phyloP scores from a whole-genome alignment of 768 basidiomycete genomes.

The Suillus placidus region DNA sequence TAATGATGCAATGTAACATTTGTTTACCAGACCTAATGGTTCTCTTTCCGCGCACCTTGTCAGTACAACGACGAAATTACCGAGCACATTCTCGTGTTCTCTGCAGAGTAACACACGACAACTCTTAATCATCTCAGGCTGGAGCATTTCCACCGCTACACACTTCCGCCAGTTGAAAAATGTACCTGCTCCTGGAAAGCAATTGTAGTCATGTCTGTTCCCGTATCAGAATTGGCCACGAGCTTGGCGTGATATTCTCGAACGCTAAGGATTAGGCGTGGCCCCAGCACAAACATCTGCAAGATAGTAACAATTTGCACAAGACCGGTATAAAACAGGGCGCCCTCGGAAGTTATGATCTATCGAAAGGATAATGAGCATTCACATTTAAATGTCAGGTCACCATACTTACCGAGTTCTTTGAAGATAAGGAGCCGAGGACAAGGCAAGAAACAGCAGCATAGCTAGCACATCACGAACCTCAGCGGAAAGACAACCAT shows the following conservation, averaged over 20 bases:
- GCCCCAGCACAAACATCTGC: background rate
- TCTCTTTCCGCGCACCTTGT: background rate
- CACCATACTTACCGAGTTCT: background rate
- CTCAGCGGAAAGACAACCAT: background rate
- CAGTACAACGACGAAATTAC: background rate
- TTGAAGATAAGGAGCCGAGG: background rate
- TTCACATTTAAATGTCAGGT: background rate
- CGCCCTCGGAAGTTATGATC: background rate
- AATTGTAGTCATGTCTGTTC: background rate
- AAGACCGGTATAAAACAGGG: accelerated
- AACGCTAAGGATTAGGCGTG: background rate
- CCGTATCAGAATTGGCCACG: background rate
- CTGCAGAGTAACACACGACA: too few species aligned
- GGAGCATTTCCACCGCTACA: background rate
- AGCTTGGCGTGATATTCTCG: background rate
- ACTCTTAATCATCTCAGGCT: too few species aligned
- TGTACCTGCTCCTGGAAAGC: background rate
- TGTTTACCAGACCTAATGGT: too few species aligned
- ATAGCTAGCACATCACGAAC: background rate
- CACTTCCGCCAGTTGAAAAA: background rate
- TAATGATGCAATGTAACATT: too few species aligned
- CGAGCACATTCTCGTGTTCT: background rate
- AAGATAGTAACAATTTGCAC: background rate
- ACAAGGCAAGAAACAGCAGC: background rate
- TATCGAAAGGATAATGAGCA: background rate